These are phyloP conservation scores for Rhodotorula sp. DNA, from an alignment of 1,284 basidiomycete genomes.

Conservation along the genomic window DNA sequence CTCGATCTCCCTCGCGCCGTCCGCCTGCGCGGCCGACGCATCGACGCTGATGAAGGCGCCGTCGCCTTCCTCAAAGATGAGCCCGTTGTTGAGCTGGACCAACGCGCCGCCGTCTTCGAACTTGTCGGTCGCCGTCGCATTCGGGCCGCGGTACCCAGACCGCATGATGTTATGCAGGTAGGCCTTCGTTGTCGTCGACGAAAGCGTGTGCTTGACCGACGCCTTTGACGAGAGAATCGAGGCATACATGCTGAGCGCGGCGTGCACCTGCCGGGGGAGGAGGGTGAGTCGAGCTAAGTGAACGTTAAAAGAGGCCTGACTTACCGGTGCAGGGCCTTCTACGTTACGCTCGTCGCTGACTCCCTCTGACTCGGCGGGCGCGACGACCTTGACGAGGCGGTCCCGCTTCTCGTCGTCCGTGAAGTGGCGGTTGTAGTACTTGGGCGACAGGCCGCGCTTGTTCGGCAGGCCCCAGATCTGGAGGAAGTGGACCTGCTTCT, in stretches of 20 bases:
- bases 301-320: neutral
- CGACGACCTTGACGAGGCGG: conserved; percentile 40
- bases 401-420: conserved; percentile 72
- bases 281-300: neutral
- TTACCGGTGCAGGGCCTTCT: conserved; percentile 64
- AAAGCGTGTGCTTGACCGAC: conserved; percentile 47
- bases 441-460: conserved; percentile 60
- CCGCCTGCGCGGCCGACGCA: conserved; percentile 45
- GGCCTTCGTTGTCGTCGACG: conserved; percentile 54
- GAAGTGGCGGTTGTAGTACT: conserved; percentile 82
- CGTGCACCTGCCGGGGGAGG: conserved; percentile 46
- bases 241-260: conserved; percentile 57
- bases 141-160: conserved; percentile 69
- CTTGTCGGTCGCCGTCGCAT: conserved; percentile 55
- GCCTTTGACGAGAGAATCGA: conserved; percentile 54
- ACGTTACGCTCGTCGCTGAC: conserved; percentile 54
- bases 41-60: conserved; percentile 65
- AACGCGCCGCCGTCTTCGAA: conserved; percentile 50
- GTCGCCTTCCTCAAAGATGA: conserved; percentile 61
- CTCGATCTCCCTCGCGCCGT: conserved; percentile 45
- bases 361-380: conserved; percentile 17
- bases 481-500: conserved; percentile 51
- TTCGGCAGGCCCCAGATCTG: conserved; percentile 79
- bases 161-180: conserved; percentile 62
- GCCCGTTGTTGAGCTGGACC: conserved; percentile 28